Evolutionary conservation across 306 rosid species (phyloP).

Genomic region (Vigna unguiculata): DNA sequence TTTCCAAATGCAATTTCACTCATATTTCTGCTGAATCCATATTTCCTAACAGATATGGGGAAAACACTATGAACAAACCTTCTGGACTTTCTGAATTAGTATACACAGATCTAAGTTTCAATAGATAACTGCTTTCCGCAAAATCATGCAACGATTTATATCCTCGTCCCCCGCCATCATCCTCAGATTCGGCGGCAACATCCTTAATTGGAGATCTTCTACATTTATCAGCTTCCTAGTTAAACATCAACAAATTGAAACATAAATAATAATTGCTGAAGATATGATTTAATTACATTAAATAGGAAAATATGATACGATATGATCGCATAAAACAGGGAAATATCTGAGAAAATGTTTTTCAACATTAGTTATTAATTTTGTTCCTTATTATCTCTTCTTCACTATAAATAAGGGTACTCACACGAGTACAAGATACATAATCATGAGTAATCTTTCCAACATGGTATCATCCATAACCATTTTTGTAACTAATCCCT

Average conservation of each 20-base stretch:
- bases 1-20: constrained; percentile 23
- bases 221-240: constrained; percentile 73
- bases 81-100: constrained; percentile 50
- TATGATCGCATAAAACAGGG: no score
- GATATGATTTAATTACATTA: no score
- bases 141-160: constrained; percentile 85
- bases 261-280: background rate
- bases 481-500: no score
- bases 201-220: constrained; percentile 65
- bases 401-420: no score
- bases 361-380: no score
- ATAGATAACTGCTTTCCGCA: constrained; percentile 83
- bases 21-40: constrained; percentile 13
- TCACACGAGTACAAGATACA: no score
- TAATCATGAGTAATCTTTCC: no score
- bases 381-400: no score
- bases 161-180: constrained; percentile 69
- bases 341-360: no score
- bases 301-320: no score
- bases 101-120: constrained; percentile 72
- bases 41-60: background rate
- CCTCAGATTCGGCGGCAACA: constrained; percentile 54
- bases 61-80: constrained; percentile 49
- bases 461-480: no score
- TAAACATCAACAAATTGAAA: constrained; percentile 41